A percentile compares a stretch with the other conserved stretches of the same genome.
Evolutionary conservation across 768 basidiomycete genomes (phyloP).

Genomic region (Exsudoporus frostii): DNA sequence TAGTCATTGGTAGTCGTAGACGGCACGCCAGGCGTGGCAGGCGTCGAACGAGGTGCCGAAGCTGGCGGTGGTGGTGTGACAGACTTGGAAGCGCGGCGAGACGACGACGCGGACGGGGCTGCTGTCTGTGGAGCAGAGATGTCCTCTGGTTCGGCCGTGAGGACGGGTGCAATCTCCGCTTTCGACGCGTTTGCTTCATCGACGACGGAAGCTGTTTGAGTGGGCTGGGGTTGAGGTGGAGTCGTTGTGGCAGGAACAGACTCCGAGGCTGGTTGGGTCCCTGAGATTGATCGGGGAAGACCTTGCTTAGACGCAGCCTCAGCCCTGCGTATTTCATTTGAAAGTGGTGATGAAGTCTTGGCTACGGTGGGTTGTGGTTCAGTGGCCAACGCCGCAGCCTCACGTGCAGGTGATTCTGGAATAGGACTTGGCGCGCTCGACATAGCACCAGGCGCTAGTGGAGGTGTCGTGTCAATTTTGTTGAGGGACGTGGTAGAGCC

Average conservation of each 20-base stretch:
- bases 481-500: slow-evolving; percentile 29
- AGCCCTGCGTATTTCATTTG: slow-evolving; percentile 25
- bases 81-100: slow-evolving; percentile 17
- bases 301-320: slow-evolving; percentile 14
- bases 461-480: slow-evolving; percentile 33
- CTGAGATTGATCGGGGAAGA: slow-evolving; percentile 20
- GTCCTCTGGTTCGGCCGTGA: slow-evolving; percentile 51
- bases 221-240: slow-evolving; percentile 8
- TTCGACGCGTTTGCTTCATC: slow-evolving; percentile 23
- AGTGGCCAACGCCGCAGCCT: slow-evolving; percentile 42
- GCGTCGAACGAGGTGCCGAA: slow-evolving; percentile 19
- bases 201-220: slow-evolving; percentile 1
- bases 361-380: slow-evolving; percentile 23
- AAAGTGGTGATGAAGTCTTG: slow-evolving; percentile 44
- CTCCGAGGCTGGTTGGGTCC: slow-evolving; percentile 17
- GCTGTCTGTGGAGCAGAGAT: slow-evolving; percentile 9
- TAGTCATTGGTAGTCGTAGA: slow-evolving; percentile 8
- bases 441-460: slow-evolving; percentile 18
- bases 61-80: slow-evolving; percentile 16
- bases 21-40: slow-evolving; percentile 23
- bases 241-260: slow-evolving; percentile 10
- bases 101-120: slow-evolving; percentile 8
- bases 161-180: slow-evolving; percentile 42
- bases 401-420: slow-evolving; percentile 63
- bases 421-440: slow-evolving; percentile 56